Base-by-base conservation (phyloP, 768 basidiomycete species). In the Boletus barrowsii region DNA sequence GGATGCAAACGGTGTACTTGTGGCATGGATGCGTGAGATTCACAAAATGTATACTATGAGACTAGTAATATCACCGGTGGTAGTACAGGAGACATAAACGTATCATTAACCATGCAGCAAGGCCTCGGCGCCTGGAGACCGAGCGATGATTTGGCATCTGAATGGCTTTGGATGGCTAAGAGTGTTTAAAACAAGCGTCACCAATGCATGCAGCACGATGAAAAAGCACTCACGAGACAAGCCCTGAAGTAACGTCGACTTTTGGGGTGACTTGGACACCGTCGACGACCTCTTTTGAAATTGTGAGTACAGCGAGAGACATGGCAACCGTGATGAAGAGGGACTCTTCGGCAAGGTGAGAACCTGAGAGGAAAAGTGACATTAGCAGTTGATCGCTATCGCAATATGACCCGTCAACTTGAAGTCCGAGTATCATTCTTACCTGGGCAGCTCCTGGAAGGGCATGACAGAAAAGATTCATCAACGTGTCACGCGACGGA, bases 81-180 rank as follows among this genome's bases (percentile, higher is more conserved):
- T n/a, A n/a, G n/a, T n/a, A n/a, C n/a, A n/a, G n/a, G n/a, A n/a
- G n/a, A n/a, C n/a, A n/a, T n/a, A n/a, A n/a, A n/a, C n/a, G n/a
- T n/a, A n/a, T n/a, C n/a, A 26, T n/a, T 1, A 61, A 36, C 15
- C 39, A 3, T 10, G 47, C 9, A 52, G 18, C 26, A 67, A 47
- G 22, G 53, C 45, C 39, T 55, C 54, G 1, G 78, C 76, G 53
- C 70, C 74, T 45, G 77, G 71, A 8, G 80, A 82, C 43, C 82
- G 76, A 15, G 81, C 79, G 44, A 67, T 76, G 58, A 86, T 77
- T n/a, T 67, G 65, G 65, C 78, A 86, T 57, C 73, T 76, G 67
- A 82, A 84, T 22, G 83, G 79, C 58, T 75, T 78, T 3, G 79
- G 82, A 59, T 83, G 83, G 15, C 66, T 68, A 44, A 1, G 6